Evolutionary conservation across 495 filamentous ascomycete genomes (phyloP).

Genomic region (Massariosphaeria phaeospora): DNA sequence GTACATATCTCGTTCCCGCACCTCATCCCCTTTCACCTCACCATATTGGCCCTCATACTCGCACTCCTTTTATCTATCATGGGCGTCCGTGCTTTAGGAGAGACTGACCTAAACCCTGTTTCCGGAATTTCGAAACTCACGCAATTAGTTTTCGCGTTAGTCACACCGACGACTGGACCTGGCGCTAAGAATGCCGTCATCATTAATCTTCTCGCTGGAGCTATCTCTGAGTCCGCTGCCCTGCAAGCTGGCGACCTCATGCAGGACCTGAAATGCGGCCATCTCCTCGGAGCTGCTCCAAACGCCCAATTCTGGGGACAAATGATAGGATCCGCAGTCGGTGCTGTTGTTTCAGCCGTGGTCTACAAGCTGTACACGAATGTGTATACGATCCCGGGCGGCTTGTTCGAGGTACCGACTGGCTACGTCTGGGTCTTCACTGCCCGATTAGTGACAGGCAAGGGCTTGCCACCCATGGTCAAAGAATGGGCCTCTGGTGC

Average conservation of each 20-base stretch:
- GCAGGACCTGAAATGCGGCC: constrained; percentile 97
- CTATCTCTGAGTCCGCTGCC: constrained; percentile 79
- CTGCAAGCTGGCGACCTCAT: constrained; percentile 95
- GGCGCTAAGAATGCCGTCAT: constrained; percentile 72
- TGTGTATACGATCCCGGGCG: constrained; percentile 82
- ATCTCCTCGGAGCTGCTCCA: constrained; percentile 84
- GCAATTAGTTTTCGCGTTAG: constrained; percentile 86
- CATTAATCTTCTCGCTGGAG: constrained; percentile 93
- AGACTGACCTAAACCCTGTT: constrained; percentile 96
- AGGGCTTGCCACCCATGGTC: constrained; percentile 79
- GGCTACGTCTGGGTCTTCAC: constrained; percentile 97
- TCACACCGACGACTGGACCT: constrained; percentile 58
- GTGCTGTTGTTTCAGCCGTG: constrained; percentile 76
- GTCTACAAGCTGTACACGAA: constrained; percentile 89
- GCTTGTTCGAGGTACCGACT: constrained; percentile 88
- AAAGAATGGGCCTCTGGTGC: constrained; percentile 68
- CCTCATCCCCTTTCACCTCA: constrained; percentile 61
- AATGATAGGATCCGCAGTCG: constrained; percentile 82
- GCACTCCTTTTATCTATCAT: constrained; percentile 87
- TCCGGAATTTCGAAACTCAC: constrained; percentile 95
- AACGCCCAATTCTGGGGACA: constrained; percentile 97
- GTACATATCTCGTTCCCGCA: constrained; percentile 74
- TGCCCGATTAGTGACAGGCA: constrained; percentile 85
- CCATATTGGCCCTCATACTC: constrained; percentile 76
- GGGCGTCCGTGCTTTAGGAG: constrained; percentile 90